phyloP scores from a whole-genome alignment of 495 filamentous ascomycete species.

The Penicillium coprophilum region DNA sequence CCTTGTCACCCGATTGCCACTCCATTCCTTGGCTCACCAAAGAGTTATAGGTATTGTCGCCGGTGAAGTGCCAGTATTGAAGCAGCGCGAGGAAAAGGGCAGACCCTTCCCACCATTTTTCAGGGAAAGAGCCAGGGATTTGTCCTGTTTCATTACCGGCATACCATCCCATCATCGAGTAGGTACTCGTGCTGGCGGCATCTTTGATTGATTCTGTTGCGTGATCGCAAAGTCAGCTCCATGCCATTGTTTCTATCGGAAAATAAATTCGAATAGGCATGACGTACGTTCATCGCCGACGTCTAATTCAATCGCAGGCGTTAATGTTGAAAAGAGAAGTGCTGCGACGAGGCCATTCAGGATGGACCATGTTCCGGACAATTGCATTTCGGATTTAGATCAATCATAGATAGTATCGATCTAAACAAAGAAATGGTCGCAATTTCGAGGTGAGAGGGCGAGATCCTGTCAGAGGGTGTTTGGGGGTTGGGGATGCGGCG shows the following conservation, averaged over 20 bases:
- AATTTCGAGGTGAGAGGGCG: background rate
- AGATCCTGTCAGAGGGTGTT: constrained; percentile 4
- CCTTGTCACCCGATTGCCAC: constrained; percentile 44
- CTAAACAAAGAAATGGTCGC: background rate
- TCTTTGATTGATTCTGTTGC: constrained; percentile 61
- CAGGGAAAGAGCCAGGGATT: constrained; percentile 55
- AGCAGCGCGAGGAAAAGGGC: constrained; percentile 54
- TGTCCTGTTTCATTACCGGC: constrained; percentile 60
- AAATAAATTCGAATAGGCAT: background rate
- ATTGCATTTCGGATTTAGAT: constrained; percentile 6
- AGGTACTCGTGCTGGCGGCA: constrained; percentile 56
- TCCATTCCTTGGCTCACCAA: constrained; percentile 49
- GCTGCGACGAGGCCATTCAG: constrained; percentile 7
- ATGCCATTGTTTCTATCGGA: background rate
- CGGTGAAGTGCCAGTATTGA: constrained; percentile 57
- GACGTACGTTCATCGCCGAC: constrained; percentile 9
- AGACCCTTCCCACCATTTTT: constrained; percentile 74
- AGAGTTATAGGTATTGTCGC: constrained; percentile 50
- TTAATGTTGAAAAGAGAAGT: constrained; percentile 2
- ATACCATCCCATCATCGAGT: constrained; percentile 69
- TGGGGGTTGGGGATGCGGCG: constrained; percentile 10
- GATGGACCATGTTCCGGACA: constrained; percentile 13
- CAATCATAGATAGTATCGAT: constrained; percentile 7
- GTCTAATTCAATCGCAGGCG: constrained; percentile 8
- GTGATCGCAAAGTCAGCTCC: background rate